Conservation (phyloP, 345 rosid species). For the Pistacia atlantica region DNA sequence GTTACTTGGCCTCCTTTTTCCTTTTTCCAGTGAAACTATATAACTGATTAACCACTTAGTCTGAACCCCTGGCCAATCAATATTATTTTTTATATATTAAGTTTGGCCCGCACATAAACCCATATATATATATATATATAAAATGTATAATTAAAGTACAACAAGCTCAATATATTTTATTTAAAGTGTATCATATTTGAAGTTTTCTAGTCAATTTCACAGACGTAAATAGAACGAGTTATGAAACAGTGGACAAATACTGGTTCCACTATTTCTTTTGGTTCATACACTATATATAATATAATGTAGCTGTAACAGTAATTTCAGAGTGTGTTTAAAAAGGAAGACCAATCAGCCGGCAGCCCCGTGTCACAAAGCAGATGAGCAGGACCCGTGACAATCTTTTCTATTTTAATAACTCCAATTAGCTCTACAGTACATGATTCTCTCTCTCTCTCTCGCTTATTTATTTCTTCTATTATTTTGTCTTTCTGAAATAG, state of each 20-base stretch:
- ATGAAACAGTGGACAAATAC: neutral
- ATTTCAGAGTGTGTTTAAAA: neutral
- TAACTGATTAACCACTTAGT: no score
- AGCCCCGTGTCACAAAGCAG: neutral
- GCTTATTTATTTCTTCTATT: neutral
- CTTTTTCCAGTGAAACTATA: no score
- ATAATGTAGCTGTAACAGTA: neutral
- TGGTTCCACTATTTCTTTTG: neutral
- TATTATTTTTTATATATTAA: no score
- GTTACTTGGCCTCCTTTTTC: neutral
- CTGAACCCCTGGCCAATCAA: no score
- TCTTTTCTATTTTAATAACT: neutral
- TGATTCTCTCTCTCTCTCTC: neutral
- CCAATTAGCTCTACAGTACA: neutral
- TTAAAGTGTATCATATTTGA: no score
- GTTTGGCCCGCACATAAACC: no score
- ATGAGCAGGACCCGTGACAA: slow-evolving; percentile 1
- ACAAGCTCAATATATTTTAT: no score
- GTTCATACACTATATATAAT: neutral
- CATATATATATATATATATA: no score
- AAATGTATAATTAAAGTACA: no score
- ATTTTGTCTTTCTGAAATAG: neutral
- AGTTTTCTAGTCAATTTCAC: no score
- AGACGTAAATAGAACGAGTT: neutral
- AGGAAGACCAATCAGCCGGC: neutral